Conservation (phyloP, 2,329 filamentous ascomycete genomes). For the Emericellopsis cladophorae region DNA sequence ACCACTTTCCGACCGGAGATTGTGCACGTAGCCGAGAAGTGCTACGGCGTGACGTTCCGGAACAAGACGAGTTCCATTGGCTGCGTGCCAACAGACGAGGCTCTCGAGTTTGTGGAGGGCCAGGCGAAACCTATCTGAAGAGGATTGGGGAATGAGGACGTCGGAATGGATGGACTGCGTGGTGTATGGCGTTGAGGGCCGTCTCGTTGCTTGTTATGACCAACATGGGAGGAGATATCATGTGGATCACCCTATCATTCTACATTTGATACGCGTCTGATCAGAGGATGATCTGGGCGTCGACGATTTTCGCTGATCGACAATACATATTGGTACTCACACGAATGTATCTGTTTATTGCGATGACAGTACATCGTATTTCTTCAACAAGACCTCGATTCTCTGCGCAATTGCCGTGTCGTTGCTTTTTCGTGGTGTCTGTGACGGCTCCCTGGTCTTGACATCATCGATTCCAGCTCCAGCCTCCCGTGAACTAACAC, state of each 20-base stretch:
- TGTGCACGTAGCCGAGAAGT: slow-evolving; percentile 89
- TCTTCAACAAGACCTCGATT: background rate
- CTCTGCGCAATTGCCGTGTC: background rate
- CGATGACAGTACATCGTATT: background rate
- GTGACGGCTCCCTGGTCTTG: no score
- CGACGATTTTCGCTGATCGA: no score
- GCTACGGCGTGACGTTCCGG: slow-evolving; percentile 87
- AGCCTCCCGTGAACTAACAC: no score
- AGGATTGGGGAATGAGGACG: background rate
- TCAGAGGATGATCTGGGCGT: no score
- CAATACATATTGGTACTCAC: no score
- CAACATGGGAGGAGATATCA: background rate
- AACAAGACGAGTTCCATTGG: slow-evolving; percentile 94
- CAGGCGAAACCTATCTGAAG: slow-evolving; percentile 34
- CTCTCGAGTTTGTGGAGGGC: slow-evolving; percentile 87
- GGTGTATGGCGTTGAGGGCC: background rate
- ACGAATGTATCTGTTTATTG: background rate
- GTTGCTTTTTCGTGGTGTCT: no score
- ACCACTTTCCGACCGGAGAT: slow-evolving; percentile 98
- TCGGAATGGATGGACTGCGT: background rate
- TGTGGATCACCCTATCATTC: background rate
- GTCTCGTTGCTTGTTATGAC: background rate
- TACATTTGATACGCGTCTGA: background rate
- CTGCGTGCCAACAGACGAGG: slow-evolving; percentile 76
- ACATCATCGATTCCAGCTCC: no score